Evolutionary conservation across 2,329 filamentous ascomycete species (phyloP), one percentile per base, ranked within the genome.

Genomic region (Nigrospora oryzae): DNA sequence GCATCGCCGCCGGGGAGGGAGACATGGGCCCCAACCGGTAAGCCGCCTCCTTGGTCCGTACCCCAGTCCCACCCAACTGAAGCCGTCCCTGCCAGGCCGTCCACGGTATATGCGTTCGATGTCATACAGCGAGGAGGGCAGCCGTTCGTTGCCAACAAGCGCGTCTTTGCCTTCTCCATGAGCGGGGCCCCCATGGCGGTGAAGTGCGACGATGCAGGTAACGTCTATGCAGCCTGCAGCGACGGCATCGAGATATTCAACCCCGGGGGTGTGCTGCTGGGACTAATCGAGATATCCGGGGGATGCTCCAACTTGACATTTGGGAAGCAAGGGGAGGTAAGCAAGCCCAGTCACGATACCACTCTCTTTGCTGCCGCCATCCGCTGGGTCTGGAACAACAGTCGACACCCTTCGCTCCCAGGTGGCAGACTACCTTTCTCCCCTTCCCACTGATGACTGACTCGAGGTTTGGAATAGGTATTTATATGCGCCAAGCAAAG

Each of bases 191-290:
- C 76, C 0, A 62, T 53, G 47, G 64, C 60, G 28, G 63, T 74
- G 37, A 57, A 60, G 35, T 71, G 67, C 43, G 70, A 73, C 48
- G 37, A 45, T 1, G 43, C 53, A 5, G 71, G 70, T 2, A 71
- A 73, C 47, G 64, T 76, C 1, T 75, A 70, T 50, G 61, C 66
- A 35, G 70, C 68, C 0, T 71, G 69, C 45, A 65, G 63, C 3
- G 72, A 72, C 45, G 73, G 73, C 11, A 58, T 77, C n/a, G 69
- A 74, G 48, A 63, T 76, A 3, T 77, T 67, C 65, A 70, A 61
- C 38, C 48, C 63, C 2, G 65, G 61, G 4, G 71, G 71, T 5
- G 59, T 59, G 17, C 58, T 71, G 1, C 62, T 75, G 31, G 73
- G 71, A 1, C 56, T 67, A 0, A 59, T 71, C 16, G 57, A 59